These are phyloP conservation scores for Diplogelasinospora grovesii DNA, from an alignment of 495 filamentous ascomycete genomes.

Conservation along the genomic window DNA sequence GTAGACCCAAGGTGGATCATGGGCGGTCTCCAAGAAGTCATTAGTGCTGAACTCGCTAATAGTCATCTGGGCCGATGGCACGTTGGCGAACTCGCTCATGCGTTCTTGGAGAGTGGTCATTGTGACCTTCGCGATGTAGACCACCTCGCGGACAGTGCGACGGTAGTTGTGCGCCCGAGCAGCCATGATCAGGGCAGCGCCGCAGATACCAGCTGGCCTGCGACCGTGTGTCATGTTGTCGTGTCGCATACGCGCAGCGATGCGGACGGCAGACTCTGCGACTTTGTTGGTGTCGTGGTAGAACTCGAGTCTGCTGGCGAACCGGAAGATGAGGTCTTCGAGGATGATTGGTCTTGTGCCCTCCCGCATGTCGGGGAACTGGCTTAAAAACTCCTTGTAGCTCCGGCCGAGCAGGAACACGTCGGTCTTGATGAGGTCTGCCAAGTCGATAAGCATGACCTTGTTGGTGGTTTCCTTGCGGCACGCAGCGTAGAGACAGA, in stretches of 20 bases:
- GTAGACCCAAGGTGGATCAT: slow-evolving; percentile 80
- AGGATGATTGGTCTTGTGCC: slow-evolving; percentile 57
- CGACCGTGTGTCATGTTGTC: slow-evolving; percentile 96
- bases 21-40: slow-evolving; percentile 41
- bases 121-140: slow-evolving; percentile 92
- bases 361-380: slow-evolving; percentile 49
- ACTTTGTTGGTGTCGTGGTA: slow-evolving; percentile 68
- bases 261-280: slow-evolving; percentile 73
- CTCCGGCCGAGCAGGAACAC: slow-evolving; percentile 84
- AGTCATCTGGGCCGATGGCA: slow-evolving; percentile 69
- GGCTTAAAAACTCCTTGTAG: slow-evolving; percentile 68
- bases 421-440: slow-evolving; percentile 79
- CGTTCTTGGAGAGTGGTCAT: slow-evolving; percentile 85
- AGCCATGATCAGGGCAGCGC: slow-evolving; percentile 87
- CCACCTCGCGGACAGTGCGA: slow-evolving; percentile 82
- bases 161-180: slow-evolving; percentile 97
- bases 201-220: slow-evolving; percentile 87
- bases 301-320: slow-evolving; percentile 85
- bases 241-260: slow-evolving; percentile 84
- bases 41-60: slow-evolving; percentile 79
- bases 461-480: slow-evolving; percentile 54
- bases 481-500: slow-evolving; percentile 82
- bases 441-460: slow-evolving; percentile 90
- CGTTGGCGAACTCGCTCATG: slow-evolving; percentile 80
- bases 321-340: slow-evolving; percentile 83